These are phyloP conservation scores for Diaporthe sp. DNA, from an alignment of 2,329 filamentous ascomycete genomes.

Conservation along the genomic window DNA sequence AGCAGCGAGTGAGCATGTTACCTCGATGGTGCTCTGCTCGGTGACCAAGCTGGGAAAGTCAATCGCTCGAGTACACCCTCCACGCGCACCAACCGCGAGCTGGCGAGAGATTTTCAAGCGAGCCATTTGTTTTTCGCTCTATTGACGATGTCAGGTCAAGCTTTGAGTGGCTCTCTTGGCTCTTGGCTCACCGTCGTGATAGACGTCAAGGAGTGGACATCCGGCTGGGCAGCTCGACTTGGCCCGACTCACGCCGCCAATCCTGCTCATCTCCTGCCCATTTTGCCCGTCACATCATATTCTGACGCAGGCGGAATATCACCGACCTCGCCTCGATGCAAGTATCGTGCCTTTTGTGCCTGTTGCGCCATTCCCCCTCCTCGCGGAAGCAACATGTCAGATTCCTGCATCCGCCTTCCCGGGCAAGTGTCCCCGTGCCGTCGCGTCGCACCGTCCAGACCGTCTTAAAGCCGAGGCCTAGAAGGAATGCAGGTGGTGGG, in stretches of 20 bases:
- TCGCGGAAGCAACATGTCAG: not conserved
- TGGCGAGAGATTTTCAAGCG: not conserved
- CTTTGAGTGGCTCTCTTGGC: slow-evolving; percentile 33
- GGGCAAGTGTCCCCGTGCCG: not conserved
- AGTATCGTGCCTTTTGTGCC: not conserved
- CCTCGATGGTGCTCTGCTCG: not conserved
- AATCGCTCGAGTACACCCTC: not conserved
- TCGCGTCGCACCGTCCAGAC: not conserved
- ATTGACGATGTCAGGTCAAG: slow-evolving; percentile 22
- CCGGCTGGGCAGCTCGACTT: not conserved
- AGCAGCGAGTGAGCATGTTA: not conserved
- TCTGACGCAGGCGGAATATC: not conserved
- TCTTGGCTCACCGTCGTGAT: slow-evolving; percentile 1
- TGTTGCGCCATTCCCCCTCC: not conserved
- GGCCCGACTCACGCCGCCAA: not conserved
- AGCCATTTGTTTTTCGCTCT: not conserved
- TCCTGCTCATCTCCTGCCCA: not conserved
- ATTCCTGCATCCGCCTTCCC: not conserved
- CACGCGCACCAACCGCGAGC: not conserved
- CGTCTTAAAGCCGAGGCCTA: slow-evolving; percentile 5
- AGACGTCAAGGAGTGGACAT: not conserved
- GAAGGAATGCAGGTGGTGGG: not conserved
- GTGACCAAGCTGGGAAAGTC: not conserved
- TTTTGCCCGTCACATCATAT: not conserved
- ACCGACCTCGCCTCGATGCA: slow-evolving; percentile 13